These are phyloP conservation scores for Thymus quinquecostatus DNA, from an alignment of 257 asterid species.

Conservation along the genomic window DNA sequence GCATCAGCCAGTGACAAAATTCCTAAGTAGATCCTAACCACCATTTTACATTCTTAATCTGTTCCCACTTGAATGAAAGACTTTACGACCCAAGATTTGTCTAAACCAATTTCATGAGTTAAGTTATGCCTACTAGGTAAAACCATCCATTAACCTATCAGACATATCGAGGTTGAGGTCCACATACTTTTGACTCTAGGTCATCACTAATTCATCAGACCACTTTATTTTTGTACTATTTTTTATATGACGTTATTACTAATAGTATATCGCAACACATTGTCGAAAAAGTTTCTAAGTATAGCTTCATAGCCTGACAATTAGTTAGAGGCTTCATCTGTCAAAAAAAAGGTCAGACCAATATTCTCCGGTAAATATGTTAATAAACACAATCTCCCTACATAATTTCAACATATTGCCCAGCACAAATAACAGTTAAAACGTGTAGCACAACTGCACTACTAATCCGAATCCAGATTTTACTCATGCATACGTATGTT, in stretches of 20 bases:
- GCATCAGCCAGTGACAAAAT: background rate
- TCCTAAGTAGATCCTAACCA: background rate
- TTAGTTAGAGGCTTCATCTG: background rate
- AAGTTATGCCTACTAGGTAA: background rate
- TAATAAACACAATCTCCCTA: background rate
- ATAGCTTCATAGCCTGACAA: background rate
- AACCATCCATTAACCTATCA: constrained; percentile 3
- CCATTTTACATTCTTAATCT: background rate
- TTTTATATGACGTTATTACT: background rate
- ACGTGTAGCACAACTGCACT: background rate
- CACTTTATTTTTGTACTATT: background rate
- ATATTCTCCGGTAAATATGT: background rate
- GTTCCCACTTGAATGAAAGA: background rate
- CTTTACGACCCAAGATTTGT: background rate
- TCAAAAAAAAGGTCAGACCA: background rate
- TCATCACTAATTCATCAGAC: background rate
- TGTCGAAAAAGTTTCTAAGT: background rate
- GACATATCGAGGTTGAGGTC: background rate
- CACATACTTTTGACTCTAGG: background rate
- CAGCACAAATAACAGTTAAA: background rate
- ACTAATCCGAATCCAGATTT: background rate
- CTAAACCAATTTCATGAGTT: constrained; percentile 12
- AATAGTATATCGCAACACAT: background rate
- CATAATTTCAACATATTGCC: background rate
- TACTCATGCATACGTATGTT: background rate